Base-by-base conservation (phyloP, 164 flowering plant genomes). In the Piper longum region DNA sequence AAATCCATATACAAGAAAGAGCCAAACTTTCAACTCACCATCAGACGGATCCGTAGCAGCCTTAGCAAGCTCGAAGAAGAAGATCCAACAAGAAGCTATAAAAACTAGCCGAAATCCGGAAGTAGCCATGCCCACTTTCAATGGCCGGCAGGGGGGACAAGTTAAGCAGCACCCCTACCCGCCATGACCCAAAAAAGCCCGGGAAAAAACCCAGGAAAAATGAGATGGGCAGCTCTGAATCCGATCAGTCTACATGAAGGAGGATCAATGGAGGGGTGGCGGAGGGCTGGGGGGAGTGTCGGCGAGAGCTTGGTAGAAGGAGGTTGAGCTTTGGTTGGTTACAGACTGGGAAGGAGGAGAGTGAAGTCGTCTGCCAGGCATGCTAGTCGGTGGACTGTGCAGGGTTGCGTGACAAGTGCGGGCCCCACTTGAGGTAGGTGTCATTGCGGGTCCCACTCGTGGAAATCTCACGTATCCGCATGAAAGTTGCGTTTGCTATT, bases 41-140 rank as follows among this genome's bases (percentile, higher is more conserved):
- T 66, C 69, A 42, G 64, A 60, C 14, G 58, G 60, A 66, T 66
- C 64, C 6, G 69, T 66, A 13, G 59, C 16, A 5, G 69, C 69
- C 5, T 41, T 16, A 14, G 36, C 60, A 3, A 41, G 60, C 41
- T 2, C 36, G 36, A 41, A 57, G 52, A 48, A 48, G 14, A 48
- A 14, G 52, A 48, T 48, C 52, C 52, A 48, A 14, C 52, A 48
- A 9, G 52, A 3, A 48, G 52, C 52, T 14, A 48, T 14, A 48
- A 48, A 8, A 14, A 6, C 52, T 48, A 14, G 14, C 9, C 52
- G 3, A 48, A 48, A 48, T 9, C 52, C 9, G 1, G 52, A 8
- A 48, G 52, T 14, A 9, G 14, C 52, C 52, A 48, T 48, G 14
- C 0, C 14, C 52, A 9, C 52, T 14, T 48, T 9, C 52, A 48